A percentile compares a stretch with the other conserved stretches of the same genome.
Conservation (phyloP, 306 rosid genomes). For the Castanospermum australe region DNA sequence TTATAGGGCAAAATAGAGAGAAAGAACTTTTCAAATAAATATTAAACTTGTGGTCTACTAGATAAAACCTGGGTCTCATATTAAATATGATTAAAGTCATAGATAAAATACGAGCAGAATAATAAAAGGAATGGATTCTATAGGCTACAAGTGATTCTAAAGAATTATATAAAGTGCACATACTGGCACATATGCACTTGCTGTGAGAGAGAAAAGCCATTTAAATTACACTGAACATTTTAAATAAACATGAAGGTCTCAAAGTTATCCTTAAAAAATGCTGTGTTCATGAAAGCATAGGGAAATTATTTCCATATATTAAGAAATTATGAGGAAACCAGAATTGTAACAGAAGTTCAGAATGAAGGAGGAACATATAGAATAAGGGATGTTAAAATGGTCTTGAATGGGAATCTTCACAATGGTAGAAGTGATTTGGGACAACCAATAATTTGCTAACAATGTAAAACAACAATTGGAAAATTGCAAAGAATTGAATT, state of each 20-base stretch:
- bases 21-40: conserved; percentile 4
- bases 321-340: conserved; percentile 9
- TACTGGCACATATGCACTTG: background rate
- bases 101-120: conserved; percentile 4
- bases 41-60: background rate
- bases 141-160: conserved; percentile 3
- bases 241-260: background rate
- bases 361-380: background rate
- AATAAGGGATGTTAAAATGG: background rate
- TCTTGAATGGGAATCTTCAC: background rate
- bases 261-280: background rate
- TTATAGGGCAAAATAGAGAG: background rate
- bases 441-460: background rate
- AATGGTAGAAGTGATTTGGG: background rate
- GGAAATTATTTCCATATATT: background rate
- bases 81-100: background rate
- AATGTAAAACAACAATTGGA: background rate
- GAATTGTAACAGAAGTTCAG: background rate
- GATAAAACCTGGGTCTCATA: background rate
- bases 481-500: background rate
- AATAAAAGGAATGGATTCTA: background rate
- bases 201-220: background rate
- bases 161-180: background rate
- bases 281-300: background rate
- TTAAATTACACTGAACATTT: background rate